phyloP scores from a whole-genome alignment of 805 yeast genomes.

The Candida germanica region DNA sequence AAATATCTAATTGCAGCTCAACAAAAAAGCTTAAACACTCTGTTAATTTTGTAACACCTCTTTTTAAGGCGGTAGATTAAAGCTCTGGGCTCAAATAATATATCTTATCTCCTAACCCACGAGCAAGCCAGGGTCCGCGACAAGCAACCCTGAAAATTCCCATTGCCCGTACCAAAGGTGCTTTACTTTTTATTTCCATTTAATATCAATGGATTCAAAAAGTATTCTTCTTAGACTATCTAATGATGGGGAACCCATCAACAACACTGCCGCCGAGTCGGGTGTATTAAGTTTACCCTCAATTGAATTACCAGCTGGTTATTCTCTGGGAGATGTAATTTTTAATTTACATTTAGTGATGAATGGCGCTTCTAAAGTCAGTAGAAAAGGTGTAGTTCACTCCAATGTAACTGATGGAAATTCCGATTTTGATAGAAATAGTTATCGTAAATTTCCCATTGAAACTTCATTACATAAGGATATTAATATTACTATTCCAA shows the following conservation, averaged over 20 bases:
- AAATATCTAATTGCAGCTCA: too few species aligned
- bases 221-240: slow-evolving; percentile 47
- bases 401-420: slow-evolving; percentile 60
- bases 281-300: slow-evolving; percentile 56
- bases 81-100: too few species aligned
- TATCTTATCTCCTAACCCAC: too few species aligned
- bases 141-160: too few species aligned
- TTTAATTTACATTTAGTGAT: slow-evolving; percentile 58
- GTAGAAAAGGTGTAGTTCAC: slow-evolving; percentile 69
- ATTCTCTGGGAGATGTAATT: slow-evolving; percentile 38
- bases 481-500: slow-evolving; percentile 54
- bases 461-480: slow-evolving; percentile 63
- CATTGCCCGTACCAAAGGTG: too few species aligned
- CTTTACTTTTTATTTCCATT: too few species aligned
- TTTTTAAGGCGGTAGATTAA: too few species aligned
- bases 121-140: too few species aligned
- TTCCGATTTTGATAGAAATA: slow-evolving; percentile 52
- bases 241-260: slow-evolving; percentile 47
- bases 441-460: slow-evolving; percentile 50
- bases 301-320: slow-evolving; percentile 30
- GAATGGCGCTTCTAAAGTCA: slow-evolving; percentile 71
- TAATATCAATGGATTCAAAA: slow-evolving; percentile 1
- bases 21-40: too few species aligned
- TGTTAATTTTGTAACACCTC: too few species aligned
- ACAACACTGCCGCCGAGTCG: slow-evolving; percentile 22